These are phyloP conservation scores for Lentinula boryana DNA, from an alignment of 768 basidiomycete genomes.

Conservation along the genomic window DNA sequence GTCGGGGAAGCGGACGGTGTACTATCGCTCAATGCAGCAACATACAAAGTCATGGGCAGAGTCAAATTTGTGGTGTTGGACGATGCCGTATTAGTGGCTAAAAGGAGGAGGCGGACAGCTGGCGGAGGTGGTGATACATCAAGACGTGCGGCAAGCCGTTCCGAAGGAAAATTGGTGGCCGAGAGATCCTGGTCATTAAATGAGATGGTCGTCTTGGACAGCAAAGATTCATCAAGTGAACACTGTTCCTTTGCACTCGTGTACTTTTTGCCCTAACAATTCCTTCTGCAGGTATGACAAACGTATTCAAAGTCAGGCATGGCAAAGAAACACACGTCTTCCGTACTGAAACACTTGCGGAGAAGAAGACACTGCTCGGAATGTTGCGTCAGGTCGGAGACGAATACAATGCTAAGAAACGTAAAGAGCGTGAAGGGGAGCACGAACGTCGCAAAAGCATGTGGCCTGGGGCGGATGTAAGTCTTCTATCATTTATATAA, in stretches of 20 bases:
- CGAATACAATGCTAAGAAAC: constrained; percentile 79
- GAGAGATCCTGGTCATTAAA: constrained; percentile 90
- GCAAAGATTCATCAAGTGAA: constrained; percentile 90
- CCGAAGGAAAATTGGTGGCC: constrained; percentile 79
- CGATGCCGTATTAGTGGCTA: constrained; percentile 86
- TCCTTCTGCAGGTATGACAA: constrained; percentile 60
- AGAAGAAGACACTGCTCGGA: constrained; percentile 81
- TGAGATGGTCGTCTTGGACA: constrained; percentile 93
- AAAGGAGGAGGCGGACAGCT: constrained; percentile 62
- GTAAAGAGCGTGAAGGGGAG: constrained; percentile 92
- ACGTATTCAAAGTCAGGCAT: constrained; percentile 92
- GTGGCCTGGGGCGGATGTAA: constrained; percentile 46
- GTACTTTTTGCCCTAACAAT: background rate
- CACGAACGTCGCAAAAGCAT: constrained; percentile 81
- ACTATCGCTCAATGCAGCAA: constrained; percentile 84
- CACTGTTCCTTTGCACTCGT: constrained; percentile 5
- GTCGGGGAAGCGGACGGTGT: constrained; percentile 82
- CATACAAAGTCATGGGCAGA: constrained; percentile 84
- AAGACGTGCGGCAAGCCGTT: constrained; percentile 34
- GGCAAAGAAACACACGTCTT: constrained; percentile 95
- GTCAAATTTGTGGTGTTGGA: constrained; percentile 90
- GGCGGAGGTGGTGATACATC: constrained; percentile 31
- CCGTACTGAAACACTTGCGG: constrained; percentile 71
- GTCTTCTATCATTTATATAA: constrained; percentile 8
- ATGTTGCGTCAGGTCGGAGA: constrained; percentile 92